Evolutionary conservation across 768 basidiomycete species (phyloP).

Genomic region (Xerocomellus amylosporus): DNA sequence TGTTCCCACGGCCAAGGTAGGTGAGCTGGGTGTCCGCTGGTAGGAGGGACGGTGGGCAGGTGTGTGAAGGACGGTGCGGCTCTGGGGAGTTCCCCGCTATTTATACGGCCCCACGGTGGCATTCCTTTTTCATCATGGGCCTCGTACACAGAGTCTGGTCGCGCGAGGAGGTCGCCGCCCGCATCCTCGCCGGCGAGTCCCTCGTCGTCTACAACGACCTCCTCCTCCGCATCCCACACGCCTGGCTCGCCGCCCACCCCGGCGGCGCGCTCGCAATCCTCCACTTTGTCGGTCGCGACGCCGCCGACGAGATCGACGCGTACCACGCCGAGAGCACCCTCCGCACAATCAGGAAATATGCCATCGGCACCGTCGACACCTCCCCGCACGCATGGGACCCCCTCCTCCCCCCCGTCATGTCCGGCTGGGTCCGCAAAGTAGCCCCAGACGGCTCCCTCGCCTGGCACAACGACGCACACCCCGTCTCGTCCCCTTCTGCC

Average conservation of each 20-base stretch:
- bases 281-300: conserved; percentile 94
- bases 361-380: conserved; percentile 63
- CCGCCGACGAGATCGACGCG: conserved; percentile 90
- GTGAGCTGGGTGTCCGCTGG: neutral
- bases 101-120: conserved; percentile 21
- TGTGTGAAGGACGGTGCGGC: no score
- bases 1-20: conserved; percentile 26
- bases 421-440: conserved; percentile 72
- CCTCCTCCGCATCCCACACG: conserved; percentile 61
- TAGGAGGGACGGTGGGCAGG: conserved; percentile 1
- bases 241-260: conserved; percentile 86
- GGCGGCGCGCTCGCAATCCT: conserved; percentile 87
- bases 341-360: conserved; percentile 43
- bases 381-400: conserved; percentile 63
- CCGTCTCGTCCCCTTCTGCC: conserved; percentile 36
- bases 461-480: conserved; percentile 65
- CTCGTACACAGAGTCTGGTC: conserved; percentile 36
- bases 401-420: conserved; percentile 79
- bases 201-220: conserved; percentile 71
- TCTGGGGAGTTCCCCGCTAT: conserved; percentile 9
- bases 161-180: conserved; percentile 58
- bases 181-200: conserved; percentile 71
- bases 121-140: conserved; percentile 26
- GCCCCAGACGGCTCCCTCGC: conserved; percentile 41
- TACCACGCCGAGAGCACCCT: conserved; percentile 62